These are phyloP conservation scores for Discostella stelligera DNA, from an alignment of 352 stramenopile species.

Conservation along the genomic window DNA sequence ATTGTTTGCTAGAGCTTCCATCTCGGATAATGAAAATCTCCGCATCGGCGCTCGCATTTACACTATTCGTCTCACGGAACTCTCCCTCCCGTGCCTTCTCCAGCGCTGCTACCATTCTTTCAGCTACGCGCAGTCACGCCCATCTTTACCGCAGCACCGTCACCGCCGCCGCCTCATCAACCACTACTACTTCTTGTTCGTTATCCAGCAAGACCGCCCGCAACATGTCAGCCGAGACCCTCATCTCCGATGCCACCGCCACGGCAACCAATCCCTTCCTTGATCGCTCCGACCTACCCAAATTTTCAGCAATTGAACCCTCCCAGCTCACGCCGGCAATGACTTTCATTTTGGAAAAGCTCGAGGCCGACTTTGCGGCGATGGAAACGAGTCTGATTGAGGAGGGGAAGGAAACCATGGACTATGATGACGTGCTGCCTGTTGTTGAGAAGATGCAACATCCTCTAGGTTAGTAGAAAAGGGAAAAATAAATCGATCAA, in stretches of 20 bases:
- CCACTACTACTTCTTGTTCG: background rate
- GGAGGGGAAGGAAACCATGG: conserved; percentile 48
- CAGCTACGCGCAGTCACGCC: conserved; percentile 1
- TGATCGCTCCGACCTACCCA: conserved; percentile 69
- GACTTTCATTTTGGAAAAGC: conserved; percentile 58
- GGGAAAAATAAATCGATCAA: background rate
- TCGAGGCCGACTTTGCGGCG: conserved; percentile 72
- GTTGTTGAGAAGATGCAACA: conserved; percentile 90
- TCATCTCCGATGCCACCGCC: background rate
- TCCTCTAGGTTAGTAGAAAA: conserved; percentile 71
- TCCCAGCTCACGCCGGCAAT: conserved; percentile 81
- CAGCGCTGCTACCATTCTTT: conserved; percentile 13
- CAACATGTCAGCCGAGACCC: conserved; percentile 4
- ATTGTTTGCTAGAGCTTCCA: too few species aligned
- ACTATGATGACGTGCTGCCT: conserved; percentile 89
- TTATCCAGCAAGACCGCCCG: background rate
- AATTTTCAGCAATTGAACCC: conserved; percentile 78
- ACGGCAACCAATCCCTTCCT: conserved; percentile 66
- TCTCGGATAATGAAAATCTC: conserved; percentile 34
- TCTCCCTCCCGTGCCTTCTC: conserved; percentile 21
- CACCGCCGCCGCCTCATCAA: background rate
- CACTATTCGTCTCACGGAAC: conserved; percentile 17
- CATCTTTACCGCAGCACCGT: background rate
- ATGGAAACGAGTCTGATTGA: conserved; percentile 62
- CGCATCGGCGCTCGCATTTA: conserved; percentile 15